Conservation (phyloP, 164 flowering plant species). For the Macadamia tetraphylla region DNA sequence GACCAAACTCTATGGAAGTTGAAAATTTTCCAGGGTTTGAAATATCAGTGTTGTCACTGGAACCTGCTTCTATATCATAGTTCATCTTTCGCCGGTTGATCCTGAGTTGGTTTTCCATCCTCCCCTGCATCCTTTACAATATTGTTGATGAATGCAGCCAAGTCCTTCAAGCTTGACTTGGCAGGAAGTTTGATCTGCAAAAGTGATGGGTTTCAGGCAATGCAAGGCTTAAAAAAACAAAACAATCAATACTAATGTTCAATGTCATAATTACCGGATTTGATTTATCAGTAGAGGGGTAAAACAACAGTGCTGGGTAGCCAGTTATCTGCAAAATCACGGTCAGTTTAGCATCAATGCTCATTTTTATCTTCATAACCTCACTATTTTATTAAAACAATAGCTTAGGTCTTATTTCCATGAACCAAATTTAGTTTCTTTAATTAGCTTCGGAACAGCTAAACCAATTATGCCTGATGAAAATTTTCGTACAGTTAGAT, state of each 20-base stretch:
- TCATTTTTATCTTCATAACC: neutral
- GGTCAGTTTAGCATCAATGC: neutral
- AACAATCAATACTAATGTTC: neutral
- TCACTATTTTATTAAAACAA: no score
- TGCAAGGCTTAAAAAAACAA: neutral
- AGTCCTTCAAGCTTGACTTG: slow-evolving; percentile 63
- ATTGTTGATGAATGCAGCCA: slow-evolving; percentile 57
- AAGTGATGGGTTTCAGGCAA: slow-evolving; percentile 4
- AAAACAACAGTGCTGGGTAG: slow-evolving; percentile 70
- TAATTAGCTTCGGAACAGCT: no score
- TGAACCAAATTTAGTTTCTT: no score
- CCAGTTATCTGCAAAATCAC: slow-evolving; percentile 52
- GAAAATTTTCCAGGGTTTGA: neutral
- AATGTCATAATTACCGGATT: slow-evolving; percentile 51
- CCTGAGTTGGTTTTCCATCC: slow-evolving; percentile 13
- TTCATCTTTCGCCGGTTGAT: slow-evolving; percentile 55
- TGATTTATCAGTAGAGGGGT: slow-evolving; percentile 55
- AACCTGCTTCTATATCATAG: slow-evolving; percentile 27
- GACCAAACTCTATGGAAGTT: neutral
- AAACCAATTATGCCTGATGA: no score
- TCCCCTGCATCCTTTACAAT: slow-evolving; percentile 30
- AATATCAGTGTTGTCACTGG: neutral
- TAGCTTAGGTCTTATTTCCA: no score
- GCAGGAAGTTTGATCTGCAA: slow-evolving; percentile 65
- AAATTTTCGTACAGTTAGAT: no score